Percentiles rank a stretch among this genome's conserved stretches.
These are phyloP conservation scores for Pleurotus djamor DNA, from an alignment of 768 basidiomycete genomes.

Conservation along the genomic window DNA sequence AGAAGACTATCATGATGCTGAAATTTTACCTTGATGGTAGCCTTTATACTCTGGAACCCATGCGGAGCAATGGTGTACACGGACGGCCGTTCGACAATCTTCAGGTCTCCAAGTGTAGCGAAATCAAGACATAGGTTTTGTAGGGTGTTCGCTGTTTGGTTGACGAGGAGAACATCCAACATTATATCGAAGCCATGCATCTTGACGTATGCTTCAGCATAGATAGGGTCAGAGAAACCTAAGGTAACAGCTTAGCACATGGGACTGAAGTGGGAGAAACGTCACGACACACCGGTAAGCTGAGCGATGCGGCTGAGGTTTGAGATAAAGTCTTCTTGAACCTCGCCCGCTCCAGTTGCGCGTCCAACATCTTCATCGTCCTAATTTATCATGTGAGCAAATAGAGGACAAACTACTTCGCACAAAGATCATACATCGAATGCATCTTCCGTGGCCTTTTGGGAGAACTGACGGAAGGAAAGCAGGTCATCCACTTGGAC, in stretches of 20 bases:
- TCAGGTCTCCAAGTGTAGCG: constrained; percentile 94
- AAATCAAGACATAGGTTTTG: constrained; percentile 98
- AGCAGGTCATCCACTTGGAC: constrained; percentile 94
- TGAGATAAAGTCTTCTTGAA: constrained; percentile 91
- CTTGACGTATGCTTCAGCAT: constrained; percentile 97
- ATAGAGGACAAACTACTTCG: too few relatives aligned
- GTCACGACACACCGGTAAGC: constrained; percentile 67
- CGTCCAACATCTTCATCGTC: constrained; percentile 87
- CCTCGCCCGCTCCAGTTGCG: constrained; percentile 83
- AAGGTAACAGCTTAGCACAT: constrained; percentile 4
- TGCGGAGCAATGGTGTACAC: constrained; percentile 94
- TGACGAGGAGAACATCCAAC: constrained; percentile 94
- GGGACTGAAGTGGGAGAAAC: neutral
- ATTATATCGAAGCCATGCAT: constrained; percentile 98
- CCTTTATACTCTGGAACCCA: constrained; percentile 98
- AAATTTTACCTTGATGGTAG: constrained; percentile 79
- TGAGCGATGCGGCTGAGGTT: constrained; percentile 92
- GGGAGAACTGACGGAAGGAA: constrained; percentile 92
- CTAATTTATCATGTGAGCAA: constrained; percentile 35
- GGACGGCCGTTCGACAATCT: constrained; percentile 93
- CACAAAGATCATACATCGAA: constrained; percentile 51
- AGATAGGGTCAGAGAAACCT: constrained; percentile 98
- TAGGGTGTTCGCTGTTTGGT: constrained; percentile 90
- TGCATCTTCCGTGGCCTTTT: constrained; percentile 82
- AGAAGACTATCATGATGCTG: too few relatives aligned